Conservation (phyloP, 176 grass and related monocot genomes). For the Miscanthus lutarioriparius region DNA sequence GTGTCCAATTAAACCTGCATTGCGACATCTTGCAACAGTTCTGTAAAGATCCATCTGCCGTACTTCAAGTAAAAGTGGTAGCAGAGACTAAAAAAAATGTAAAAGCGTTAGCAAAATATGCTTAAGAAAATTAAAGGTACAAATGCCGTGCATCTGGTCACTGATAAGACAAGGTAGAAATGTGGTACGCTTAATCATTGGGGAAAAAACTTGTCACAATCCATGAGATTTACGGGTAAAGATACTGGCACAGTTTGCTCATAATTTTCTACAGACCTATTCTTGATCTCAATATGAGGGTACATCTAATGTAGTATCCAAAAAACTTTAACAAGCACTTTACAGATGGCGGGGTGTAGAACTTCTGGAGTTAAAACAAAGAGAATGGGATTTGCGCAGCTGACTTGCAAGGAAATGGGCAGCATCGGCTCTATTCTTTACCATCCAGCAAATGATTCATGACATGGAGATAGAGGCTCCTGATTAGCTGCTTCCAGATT, state of each 20-base stretch:
- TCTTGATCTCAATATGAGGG: constrained; percentile 38
- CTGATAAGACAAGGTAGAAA: background rate
- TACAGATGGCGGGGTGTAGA: constrained; percentile 8
- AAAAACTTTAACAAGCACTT: constrained; percentile 36
- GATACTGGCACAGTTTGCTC: constrained; percentile 31
- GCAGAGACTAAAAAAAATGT: background rate
- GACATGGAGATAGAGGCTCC: background rate
- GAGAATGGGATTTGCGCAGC: constrained; percentile 23
- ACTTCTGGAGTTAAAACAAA: constrained; percentile 48
- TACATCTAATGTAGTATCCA: constrained; percentile 46
- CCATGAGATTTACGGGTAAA: constrained; percentile 34
- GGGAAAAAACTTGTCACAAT: constrained; percentile 16
- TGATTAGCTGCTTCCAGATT: constrained; percentile 81
- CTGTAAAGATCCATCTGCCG: too few species aligned
- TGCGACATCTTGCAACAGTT: background rate
- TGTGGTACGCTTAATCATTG: constrained; percentile 8
- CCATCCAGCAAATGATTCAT: constrained; percentile 36
- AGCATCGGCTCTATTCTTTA: constrained; percentile 32
- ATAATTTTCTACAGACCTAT: constrained; percentile 47
- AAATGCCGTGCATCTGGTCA: background rate
- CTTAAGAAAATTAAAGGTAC: background rate
- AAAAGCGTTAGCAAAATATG: background rate
- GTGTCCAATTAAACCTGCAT: background rate
- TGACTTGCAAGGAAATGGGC: constrained; percentile 1
- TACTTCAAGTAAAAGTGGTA: background rate